phyloP scores from a whole-genome alignment of 1,284 basidiomycete genomes.

The Rhodotorula sp. region DNA sequence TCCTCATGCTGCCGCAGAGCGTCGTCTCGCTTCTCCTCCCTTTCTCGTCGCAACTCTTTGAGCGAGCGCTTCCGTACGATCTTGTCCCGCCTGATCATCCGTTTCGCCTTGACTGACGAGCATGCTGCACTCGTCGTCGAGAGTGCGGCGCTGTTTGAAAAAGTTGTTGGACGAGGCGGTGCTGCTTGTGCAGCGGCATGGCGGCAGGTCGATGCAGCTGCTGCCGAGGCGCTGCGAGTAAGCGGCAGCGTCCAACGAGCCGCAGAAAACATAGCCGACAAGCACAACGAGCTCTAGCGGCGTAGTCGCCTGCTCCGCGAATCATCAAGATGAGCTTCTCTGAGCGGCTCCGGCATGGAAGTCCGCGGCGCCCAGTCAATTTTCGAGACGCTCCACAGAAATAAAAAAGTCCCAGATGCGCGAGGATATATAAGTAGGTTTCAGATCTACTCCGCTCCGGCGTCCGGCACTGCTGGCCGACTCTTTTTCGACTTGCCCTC shows the following conservation, averaged over 20 bases:
- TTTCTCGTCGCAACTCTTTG: not conserved
- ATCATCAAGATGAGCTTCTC: not conserved
- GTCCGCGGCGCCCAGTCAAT: no score
- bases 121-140: not conserved
- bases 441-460: not conserved
- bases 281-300: not conserved
- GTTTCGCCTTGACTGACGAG: constrained; percentile 13
- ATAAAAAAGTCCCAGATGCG: no score
- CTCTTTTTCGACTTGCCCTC: not conserved
- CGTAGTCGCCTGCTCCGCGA: no score
- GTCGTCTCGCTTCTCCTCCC: constrained; percentile 5
- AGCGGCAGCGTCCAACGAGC: constrained; percentile 6
- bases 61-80: constrained; percentile 7
- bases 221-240: not conserved
- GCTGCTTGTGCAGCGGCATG: not conserved
- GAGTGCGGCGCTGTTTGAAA: not conserved
- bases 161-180: not conserved
- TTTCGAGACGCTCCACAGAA: no score
- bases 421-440: not conserved
- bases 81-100: constrained; percentile 6
- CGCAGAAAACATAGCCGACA: not conserved
- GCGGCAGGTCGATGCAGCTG: not conserved
- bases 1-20: not conserved
- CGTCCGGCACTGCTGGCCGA: not conserved
- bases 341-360: not conserved